phyloP scores from a whole-genome alignment of 768 basidiomycete genomes.

The Boletus reticulatus region DNA sequence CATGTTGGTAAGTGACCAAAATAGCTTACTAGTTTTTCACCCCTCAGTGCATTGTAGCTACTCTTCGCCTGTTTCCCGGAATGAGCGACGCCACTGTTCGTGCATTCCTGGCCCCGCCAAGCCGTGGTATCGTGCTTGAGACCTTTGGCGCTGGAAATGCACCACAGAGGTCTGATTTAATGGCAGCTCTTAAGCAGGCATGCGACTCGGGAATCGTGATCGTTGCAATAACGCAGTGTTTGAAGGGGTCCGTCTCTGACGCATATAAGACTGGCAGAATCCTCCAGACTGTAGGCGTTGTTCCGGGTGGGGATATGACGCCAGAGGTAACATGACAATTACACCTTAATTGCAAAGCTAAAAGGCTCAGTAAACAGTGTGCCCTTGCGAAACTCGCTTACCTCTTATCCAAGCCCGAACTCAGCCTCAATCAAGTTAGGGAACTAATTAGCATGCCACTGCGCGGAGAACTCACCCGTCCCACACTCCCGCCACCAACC shows the following conservation, averaged over 20 bases:
- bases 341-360: not conserved
- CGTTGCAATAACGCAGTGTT: conserved; percentile 90
- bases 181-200: conserved; percentile 75
- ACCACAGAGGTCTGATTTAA: conserved; percentile 74
- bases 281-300: conserved; percentile 69
- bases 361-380: conserved; percentile 48
- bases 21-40: not conserved
- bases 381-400: conserved; percentile 90
- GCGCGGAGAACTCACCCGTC: conserved; percentile 82
- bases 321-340: conserved; percentile 63
- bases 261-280: conserved; percentile 79
- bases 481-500: conserved; percentile 42
- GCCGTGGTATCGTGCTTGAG: conserved; percentile 82
- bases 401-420: conserved; percentile 81
- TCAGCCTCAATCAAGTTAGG: conserved; percentile 65
- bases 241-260: conserved; percentile 82
- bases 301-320: conserved; percentile 91
- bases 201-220: conserved; percentile 82
- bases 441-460: conserved; percentile 73
- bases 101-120: conserved; percentile 73
- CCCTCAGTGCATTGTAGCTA: conserved; percentile 47
- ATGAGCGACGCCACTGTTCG: conserved; percentile 72
- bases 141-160: conserved; percentile 95
- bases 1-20: conserved; percentile 62
- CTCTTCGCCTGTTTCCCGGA: conserved; percentile 84